Percentiles rank a stretch among this genome's conserved stretches.
Evolutionary conservation across 2,329 filamentous ascomycete species (phyloP).

Genomic region (Oidium heveae): DNA sequence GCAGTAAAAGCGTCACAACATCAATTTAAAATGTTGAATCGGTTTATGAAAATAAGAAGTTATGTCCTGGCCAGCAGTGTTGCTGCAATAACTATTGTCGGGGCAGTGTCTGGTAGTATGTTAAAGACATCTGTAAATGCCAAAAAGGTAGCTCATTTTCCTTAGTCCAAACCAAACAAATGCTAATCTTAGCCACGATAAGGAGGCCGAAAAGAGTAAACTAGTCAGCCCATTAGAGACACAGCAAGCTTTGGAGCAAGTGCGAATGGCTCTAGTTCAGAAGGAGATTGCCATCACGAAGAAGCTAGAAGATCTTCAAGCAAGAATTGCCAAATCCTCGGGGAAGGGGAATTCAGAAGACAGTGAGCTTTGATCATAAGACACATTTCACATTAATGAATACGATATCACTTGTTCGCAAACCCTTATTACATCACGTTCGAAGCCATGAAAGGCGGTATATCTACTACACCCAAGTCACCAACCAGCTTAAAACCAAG

Average conservation of each 20-base stretch:
- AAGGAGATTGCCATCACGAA: neutral
- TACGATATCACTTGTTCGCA: no score
- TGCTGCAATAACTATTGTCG: neutral
- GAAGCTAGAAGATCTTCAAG: neutral
- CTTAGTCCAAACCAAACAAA: neutral
- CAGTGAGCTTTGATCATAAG: neutral
- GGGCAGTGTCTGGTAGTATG: neutral
- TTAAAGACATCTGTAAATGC: neutral
- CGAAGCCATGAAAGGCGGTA: no score
- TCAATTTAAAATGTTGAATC: neutral
- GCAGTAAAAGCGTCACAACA: neutral
- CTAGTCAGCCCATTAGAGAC: neutral
- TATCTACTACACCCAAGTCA: no score
- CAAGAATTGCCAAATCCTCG: neutral
- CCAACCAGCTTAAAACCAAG: no score
- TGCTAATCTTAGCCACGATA: neutral
- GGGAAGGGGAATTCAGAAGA: neutral
- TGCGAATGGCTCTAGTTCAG: neutral
- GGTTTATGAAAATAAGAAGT: constrained; percentile 1
- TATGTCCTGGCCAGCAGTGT: neutral
- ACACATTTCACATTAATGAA: no score
- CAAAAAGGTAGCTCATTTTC: neutral
- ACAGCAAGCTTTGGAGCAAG: neutral
- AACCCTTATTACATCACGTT: no score
- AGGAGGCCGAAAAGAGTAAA: neutral